Evolutionary conservation across 192 early-diverging fungal species (phyloP), one percentile per base, ranked within the genome.

Genomic region (Dissophora ornata): DNA sequence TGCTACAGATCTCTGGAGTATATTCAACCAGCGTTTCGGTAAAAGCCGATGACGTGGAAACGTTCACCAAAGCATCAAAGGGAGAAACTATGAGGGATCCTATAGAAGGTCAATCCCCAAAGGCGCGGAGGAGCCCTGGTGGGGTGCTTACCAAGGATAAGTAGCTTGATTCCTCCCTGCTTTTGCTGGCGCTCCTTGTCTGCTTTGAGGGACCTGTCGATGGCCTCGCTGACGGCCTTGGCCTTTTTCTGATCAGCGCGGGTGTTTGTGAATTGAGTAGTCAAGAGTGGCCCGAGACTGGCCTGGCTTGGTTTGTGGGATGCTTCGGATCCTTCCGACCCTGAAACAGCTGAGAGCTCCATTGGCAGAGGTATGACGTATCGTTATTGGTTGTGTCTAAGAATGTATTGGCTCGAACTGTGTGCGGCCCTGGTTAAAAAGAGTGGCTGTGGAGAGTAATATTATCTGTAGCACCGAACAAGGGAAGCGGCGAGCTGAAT

Each of bases 211-310:
- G 79, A 57, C 34, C 57, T 77, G 40, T 87, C 86, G 47, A 87
- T 87, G 32, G 84, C 83, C 18, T 87, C 84, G 25, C 83, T 85
- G 44, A 63, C 28, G 34, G 77, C 80, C 36, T 75, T 80, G 9
- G 84, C 86, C 19, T 65, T 67, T 33, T 82, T 82, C 33, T 82
- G 73, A 62, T 77, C 73, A 30, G 64, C 29, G 3, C 73, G 73
- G 21, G 33, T 62, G 24, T 25, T 16, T 18, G 57, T 22, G 54
- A 62, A 67, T n/a, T 61, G 53, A 19, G 33, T 30, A 11, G 51
- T 56, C 22, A 67, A 51, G 30, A 60, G 62, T 19, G 64, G 73
- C 21, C 38, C 13, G 11, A 44, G 34, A 21, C 54, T 51, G 32
- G 33, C 13, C 4, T 36, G 25, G 45, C 18, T 16, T 4, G 16